Evolutionary conservation across 805 yeast genomes (phyloP).

Genomic region (Candida ponderosae): DNA sequence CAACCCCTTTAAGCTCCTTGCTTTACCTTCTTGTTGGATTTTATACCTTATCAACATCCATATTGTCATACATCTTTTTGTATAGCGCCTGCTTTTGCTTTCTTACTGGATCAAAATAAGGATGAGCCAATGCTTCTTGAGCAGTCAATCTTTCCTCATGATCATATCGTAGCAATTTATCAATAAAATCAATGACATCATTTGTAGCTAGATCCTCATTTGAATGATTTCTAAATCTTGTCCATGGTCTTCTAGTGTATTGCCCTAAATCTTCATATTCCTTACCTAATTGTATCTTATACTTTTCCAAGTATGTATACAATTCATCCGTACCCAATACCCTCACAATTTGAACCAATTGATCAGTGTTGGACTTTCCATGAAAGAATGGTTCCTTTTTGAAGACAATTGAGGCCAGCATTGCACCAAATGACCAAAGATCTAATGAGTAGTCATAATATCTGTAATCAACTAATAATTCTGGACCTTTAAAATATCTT

Average conservation of each 20-base stretch:
- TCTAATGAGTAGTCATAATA: conserved; percentile 86
- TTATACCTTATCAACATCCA: too few species aligned
- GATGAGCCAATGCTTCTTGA: conserved; percentile 76
- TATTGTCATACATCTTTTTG: background rate
- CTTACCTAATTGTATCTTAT: conserved; percentile 58
- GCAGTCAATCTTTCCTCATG: conserved; percentile 88
- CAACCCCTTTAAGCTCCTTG: too few species aligned
- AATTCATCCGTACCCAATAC: conserved; percentile 82
- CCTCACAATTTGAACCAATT: conserved; percentile 80
- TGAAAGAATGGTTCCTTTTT: conserved; percentile 89
- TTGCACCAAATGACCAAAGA: conserved; percentile 88
- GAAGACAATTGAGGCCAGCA: conserved; percentile 83
- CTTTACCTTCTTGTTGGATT: too few species aligned
- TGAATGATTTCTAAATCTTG: conserved; percentile 45
- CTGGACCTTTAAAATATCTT: conserved; percentile 89
- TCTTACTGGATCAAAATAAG: conserved; percentile 40
- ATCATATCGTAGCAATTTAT: conserved; percentile 68
- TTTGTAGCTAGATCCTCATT: conserved; percentile 45
- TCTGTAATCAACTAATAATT: conserved; percentile 71
- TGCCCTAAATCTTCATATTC: conserved; percentile 77
- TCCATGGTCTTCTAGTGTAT: conserved; percentile 63
- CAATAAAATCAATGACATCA: conserved; percentile 62
- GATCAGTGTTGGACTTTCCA: conserved; percentile 88
- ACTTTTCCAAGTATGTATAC: conserved; percentile 56
- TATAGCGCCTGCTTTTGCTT: conserved; percentile 4